A percentile compares a stretch with the other conserved stretches of the same genome.
phyloP scores from a whole-genome alignment of 768 basidiomycete species.

The Panaeolus papilionaceus region DNA sequence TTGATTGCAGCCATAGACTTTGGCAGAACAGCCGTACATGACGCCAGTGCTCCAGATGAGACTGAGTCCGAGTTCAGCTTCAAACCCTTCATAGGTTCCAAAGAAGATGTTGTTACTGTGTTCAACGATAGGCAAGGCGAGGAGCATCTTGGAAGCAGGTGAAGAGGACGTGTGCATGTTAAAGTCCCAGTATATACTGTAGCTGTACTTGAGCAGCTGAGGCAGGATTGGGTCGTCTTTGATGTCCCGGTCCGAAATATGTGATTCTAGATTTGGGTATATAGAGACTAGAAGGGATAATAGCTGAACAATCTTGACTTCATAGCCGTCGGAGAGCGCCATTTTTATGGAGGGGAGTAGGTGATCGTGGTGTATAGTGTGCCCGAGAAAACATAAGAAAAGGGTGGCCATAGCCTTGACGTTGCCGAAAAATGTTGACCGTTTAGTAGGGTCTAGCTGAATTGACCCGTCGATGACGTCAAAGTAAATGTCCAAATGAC shows the following conservation, averaged over 20 bases:
- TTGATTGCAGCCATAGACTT: not conserved
- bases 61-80: not conserved
- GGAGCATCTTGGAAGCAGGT: not conserved
- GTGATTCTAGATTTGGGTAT: too few species aligned
- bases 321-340: too few species aligned
- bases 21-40: not conserved
- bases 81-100: not conserved
- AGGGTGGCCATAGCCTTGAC: not conserved
- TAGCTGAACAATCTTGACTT: too few species aligned
- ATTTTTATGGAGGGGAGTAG: too few species aligned
- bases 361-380: too few species aligned
- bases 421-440: not conserved
- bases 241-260: too few species aligned
- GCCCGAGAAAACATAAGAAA: not conserved
- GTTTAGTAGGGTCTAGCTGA: not conserved
- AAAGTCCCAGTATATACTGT: not conserved
- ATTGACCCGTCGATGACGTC: not conserved
- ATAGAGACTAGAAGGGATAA: too few species aligned
- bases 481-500: not conserved
- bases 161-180: not conserved
- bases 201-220: not conserved
- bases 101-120: not conserved
- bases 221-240: too few species aligned
- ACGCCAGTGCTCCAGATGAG: not conserved
- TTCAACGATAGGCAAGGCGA: not conserved